phyloP scores from a whole-genome alignment of 75 land plant species.

The Cryptomeria japonica region DNA sequence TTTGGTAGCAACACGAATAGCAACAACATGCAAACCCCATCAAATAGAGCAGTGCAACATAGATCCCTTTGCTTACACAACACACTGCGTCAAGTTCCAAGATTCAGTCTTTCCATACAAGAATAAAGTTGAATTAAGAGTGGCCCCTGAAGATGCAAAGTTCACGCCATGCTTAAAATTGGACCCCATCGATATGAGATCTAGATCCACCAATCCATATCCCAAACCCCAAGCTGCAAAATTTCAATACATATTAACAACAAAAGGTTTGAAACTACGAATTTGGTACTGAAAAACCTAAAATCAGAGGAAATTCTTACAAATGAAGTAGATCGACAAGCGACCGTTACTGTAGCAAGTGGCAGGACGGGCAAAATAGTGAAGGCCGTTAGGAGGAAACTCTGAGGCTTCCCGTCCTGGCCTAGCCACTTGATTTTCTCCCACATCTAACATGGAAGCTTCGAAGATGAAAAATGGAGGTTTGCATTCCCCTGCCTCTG shows the following conservation, averaged over 20 bases:
- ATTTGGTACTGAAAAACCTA: too few species aligned
- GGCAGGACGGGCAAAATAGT: conserved; percentile 4
- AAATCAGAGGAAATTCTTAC: neutral
- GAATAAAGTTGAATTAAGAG: too few species aligned
- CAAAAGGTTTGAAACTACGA: too few species aligned
- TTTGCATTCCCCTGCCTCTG: neutral
- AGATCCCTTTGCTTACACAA: too few species aligned
- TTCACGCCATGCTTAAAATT: conserved; percentile 11
- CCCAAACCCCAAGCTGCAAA: conserved; percentile 15
- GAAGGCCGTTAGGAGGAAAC: conserved; percentile 12
- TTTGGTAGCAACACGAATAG: too few species aligned
- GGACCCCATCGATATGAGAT: neutral
- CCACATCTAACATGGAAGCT: neutral
- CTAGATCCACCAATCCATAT: conserved; percentile 4
- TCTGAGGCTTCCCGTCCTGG: neutral
- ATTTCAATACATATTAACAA: too few species aligned
- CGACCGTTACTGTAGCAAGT: conserved; percentile 11
- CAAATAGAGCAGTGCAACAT: too few species aligned
- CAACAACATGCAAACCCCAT: too few species aligned
- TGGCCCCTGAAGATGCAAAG: conserved; percentile 28
- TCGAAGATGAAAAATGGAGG: neutral
- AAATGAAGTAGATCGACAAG: conserved; percentile 6
- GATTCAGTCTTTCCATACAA: too few species aligned
- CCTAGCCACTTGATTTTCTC: neutral
- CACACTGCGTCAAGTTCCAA: too few species aligned